phyloP scores from a whole-genome alignment of 352 stramenopile genomes.

The Phytophthora constricta region DNA sequence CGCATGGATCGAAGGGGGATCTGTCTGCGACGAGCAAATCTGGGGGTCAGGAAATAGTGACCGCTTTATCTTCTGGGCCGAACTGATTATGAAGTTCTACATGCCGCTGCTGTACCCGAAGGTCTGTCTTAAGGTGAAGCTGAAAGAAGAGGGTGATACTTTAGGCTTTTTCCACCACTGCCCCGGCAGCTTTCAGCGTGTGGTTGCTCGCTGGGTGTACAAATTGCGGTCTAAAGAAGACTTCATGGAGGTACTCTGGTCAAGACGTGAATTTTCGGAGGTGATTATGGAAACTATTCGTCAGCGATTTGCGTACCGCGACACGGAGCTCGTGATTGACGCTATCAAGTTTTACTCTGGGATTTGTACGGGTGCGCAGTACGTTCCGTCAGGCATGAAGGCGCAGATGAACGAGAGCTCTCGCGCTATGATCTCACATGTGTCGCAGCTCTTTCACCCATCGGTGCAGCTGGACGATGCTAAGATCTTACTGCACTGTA shows the following conservation, averaged over 20 bases:
- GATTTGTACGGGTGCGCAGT: conserved; percentile 78
- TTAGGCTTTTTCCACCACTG: conserved; percentile 90
- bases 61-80: conserved; percentile 86
- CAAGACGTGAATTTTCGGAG: conserved; percentile 78
- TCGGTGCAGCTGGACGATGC: conserved; percentile 84
- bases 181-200: conserved; percentile 85
- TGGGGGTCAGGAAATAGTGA: conserved; percentile 44
- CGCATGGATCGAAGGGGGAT: conserved; percentile 35
- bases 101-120: conserved; percentile 91
- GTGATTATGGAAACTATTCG: conserved; percentile 90
- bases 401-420: conserved; percentile 83
- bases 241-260: conserved; percentile 86
- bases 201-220: conserved; percentile 88
- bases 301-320: conserved; percentile 86
- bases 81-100: conserved; percentile 91
- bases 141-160: conserved; percentile 84
- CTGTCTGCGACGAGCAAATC: conserved; percentile 28
- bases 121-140: conserved; percentile 81
- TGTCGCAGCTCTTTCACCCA: conserved; percentile 88
- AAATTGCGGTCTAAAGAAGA: conserved; percentile 84
- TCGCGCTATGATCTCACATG: conserved; percentile 87
- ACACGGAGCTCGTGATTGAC: conserved; percentile 84
- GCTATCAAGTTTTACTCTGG: conserved; percentile 90
- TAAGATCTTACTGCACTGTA: conserved; percentile 86
- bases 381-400: conserved; percentile 82